Base-by-base conservation (phyloP, 495 filamentous ascomycete genomes). In the Friedmanniomyces simplex region DNA sequence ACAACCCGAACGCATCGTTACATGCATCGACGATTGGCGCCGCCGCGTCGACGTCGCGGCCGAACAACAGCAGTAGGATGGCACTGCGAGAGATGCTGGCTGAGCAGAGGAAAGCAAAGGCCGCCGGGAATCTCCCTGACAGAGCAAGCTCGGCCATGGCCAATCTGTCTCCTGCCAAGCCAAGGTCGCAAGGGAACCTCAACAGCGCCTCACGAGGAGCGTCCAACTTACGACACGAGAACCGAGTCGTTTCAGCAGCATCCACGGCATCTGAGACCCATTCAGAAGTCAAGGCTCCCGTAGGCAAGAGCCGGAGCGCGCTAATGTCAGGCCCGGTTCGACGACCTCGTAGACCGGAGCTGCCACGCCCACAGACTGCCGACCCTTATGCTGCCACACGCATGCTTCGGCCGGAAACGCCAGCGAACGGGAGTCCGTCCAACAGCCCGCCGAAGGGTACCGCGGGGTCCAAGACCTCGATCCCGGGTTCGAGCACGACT, bases 1-100 rank as follows among this genome's bases (percentile, higher is more conserved):
- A 82, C 50, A 95, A 95, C 66, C 89, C 89, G 20, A 87, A 87
- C 66, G 77, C 79, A 18, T 64, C 67, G 8, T 52, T 68, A 7
- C 57, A 60, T 20, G 63, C 67, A 13, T 70, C 69, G 11, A 63
- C 66, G 37, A 57, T 25, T 20, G 77, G 77, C 57, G 76, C 74
- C 48, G 61, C 78, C 24, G 76, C 79, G 39, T 69, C 77, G 21
- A 72, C 74, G 20, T 61, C 68, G 36, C 72, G 72, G 51, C 57
- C 67, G 6, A 71, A 68, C 34, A 75, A 77, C 12, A 74, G 76
- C 26, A 79, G 76, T 24, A 82, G 74, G 51, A 76, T 73, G 58
- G 80, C 73, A 69, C 79, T 83, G 69, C 89, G 74, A 57, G 90
- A 95, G 57, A 80, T 86, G 8, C 91, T 96, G 72, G 76, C 90